Conservation (phyloP, 2,329 filamentous ascomycete species). For the Fusarium nematophilum region DNA sequence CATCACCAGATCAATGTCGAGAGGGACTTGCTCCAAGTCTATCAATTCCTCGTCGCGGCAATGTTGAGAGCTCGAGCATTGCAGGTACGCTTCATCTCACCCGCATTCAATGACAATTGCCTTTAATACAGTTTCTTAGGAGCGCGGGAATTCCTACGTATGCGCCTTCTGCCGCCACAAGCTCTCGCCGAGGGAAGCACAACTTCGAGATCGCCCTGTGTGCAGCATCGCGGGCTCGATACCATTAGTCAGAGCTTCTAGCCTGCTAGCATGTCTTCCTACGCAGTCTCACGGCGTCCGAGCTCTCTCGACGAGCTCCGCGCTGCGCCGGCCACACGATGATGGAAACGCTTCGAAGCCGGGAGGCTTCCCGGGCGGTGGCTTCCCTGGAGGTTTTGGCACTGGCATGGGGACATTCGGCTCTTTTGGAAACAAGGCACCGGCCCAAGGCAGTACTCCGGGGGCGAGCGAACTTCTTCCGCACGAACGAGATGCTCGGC, state of each 20-base stretch:
- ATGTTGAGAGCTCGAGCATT: constrained; percentile 59
- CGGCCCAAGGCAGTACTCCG: constrained; percentile 3
- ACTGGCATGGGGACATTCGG: constrained; percentile 39
- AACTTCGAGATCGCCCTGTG: constrained; percentile 26
- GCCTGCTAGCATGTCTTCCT: constrained; percentile 1
- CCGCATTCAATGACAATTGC: neutral
- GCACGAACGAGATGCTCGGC: constrained; percentile 52
- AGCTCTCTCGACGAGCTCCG: constrained; percentile 44
- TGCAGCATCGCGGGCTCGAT: constrained; percentile 22
- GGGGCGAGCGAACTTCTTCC: constrained; percentile 47
- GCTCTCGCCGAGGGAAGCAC: constrained; percentile 36
- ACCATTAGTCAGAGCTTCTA: constrained; percentile 7
- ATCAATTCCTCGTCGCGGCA: constrained; percentile 39
- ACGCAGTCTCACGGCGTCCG: constrained; percentile 28
- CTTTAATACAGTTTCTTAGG: constrained; percentile 41
- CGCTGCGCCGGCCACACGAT: constrained; percentile 32
- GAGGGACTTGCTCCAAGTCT: constrained; percentile 29
- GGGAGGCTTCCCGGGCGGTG: constrained; percentile 41
- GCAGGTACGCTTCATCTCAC: constrained; percentile 48
- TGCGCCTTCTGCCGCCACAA: constrained; percentile 54
- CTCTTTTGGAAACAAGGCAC: constrained; percentile 35
- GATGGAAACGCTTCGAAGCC: constrained; percentile 31
- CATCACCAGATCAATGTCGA: constrained; percentile 35
- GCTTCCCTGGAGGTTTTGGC: constrained; percentile 32
- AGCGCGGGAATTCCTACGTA: constrained; percentile 53